phyloP scores from a whole-genome alignment of 495 filamentous ascomycete species.

The Tuber umbilicatum region DNA sequence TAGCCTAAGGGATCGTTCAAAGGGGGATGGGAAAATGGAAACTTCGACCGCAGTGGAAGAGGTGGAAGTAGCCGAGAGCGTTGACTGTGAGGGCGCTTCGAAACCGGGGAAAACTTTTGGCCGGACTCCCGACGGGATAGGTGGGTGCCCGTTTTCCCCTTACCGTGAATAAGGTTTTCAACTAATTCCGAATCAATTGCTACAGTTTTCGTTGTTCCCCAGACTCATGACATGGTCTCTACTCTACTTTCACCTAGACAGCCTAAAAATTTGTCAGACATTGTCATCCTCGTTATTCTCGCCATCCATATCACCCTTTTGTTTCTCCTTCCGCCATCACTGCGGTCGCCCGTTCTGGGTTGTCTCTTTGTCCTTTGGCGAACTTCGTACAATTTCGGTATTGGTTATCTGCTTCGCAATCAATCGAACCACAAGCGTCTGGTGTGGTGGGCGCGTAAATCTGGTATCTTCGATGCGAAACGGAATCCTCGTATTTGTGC shows the following conservation, averaged over 20 bases:
- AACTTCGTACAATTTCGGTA: conserved; percentile 82
- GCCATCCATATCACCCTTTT: conserved; percentile 64
- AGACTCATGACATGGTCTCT: conserved; percentile 98
- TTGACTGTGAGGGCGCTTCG: conserved; percentile 18
- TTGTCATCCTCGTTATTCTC: conserved; percentile 72
- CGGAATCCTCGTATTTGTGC: conserved; percentile 74
- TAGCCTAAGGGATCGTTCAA: conserved; percentile 28
- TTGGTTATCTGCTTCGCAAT: conserved; percentile 78
- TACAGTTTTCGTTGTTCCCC: conserved; percentile 87
- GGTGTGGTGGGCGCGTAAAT: conserved; percentile 79
- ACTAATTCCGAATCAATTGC: conserved; percentile 11
- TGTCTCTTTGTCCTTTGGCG: conserved; percentile 86
- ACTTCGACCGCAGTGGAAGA: conserved; percentile 5
- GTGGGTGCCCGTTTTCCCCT: conserved; percentile 50
- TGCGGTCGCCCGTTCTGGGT: conserved; percentile 69
- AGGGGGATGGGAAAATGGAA: conserved; percentile 1
- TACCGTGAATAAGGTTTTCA: not conserved
- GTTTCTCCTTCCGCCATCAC: conserved; percentile 59
- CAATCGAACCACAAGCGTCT: conserved; percentile 84
- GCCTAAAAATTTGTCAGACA: conserved; percentile 88
- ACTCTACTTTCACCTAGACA: conserved; percentile 90
- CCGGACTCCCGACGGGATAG: conserved; percentile 79
- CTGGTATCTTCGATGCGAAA: conserved; percentile 71
- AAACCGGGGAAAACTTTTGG: conserved; percentile 54
- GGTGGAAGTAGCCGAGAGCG: not conserved